A percentile compares a stretch with the other conserved stretches of the same genome.
These are phyloP conservation scores for Fusarium albosuccineum DNA, from an alignment of 2,329 filamentous ascomycete genomes.

Conservation along the genomic window DNA sequence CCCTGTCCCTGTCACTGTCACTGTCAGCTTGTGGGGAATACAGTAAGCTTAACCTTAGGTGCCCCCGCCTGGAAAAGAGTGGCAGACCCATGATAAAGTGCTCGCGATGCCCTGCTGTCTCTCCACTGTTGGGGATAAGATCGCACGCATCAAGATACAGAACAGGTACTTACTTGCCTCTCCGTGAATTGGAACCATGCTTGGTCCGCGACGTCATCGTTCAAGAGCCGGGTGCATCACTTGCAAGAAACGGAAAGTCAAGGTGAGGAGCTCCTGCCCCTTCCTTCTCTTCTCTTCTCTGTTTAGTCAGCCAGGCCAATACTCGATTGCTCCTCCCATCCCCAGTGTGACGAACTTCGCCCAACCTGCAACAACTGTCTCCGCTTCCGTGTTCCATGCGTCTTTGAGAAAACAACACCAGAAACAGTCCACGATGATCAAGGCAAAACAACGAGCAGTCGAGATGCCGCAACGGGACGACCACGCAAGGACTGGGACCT, in stretches of 20 bases:
- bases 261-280: neutral
- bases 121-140: too few relatives aligned
- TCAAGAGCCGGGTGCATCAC: slow-evolving; percentile 4
- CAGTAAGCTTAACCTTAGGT: too few relatives aligned
- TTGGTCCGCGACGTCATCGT: neutral
- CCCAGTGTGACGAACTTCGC: slow-evolving; percentile 12
- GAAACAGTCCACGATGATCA: neutral
- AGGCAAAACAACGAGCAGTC: too few relatives aligned
- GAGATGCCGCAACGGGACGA: neutral
- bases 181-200: too few relatives aligned
- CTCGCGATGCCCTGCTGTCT: too few relatives aligned
- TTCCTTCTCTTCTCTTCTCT: neutral
- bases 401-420: neutral
- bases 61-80: too few relatives aligned
- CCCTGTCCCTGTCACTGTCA: too few relatives aligned
- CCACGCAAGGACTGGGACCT: slow-evolving; percentile 2
- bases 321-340: neutral
- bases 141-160: too few relatives aligned
- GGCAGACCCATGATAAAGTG: too few relatives aligned
- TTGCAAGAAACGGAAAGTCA: slow-evolving; percentile 12
- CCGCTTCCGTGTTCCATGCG: neutral
- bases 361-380: slow-evolving; percentile 5
- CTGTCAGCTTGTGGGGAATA: too few relatives aligned
- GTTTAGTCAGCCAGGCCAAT: too few relatives aligned
- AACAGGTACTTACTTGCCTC: too few relatives aligned